Percentiles rank a stretch among this genome's conserved stretches.
Evolutionary conservation across 345 rosid genomes (phyloP).

Genomic region (Pseudoturritis turrita): DNA sequence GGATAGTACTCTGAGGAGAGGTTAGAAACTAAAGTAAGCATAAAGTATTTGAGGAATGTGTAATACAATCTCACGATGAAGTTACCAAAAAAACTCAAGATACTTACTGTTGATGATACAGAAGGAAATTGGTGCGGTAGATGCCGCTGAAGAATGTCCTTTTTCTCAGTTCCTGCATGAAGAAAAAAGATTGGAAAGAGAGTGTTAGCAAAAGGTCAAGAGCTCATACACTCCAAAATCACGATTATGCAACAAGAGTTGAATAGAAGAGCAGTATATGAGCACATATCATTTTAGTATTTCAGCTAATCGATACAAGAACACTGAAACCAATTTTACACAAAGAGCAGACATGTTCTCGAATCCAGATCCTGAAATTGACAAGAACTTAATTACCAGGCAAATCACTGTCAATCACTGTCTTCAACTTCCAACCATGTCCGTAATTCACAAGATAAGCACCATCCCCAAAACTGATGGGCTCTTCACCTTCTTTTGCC

Average conservation of each 20-base stretch:
- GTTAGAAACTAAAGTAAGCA: background rate
- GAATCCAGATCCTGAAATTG: conserved; percentile 3
- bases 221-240: background rate
- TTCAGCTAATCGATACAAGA: background rate
- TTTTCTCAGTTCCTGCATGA: conserved; percentile 33
- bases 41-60: background rate
- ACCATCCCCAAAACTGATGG: conserved; percentile 69
- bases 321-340: background rate
- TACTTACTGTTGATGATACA: background rate
- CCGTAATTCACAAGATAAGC: conserved; percentile 64
- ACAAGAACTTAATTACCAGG: conserved; percentile 25
- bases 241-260: background rate
- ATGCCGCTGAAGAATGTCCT: background rate
- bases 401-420: conserved; percentile 44
- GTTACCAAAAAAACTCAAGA: background rate
- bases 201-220: background rate
- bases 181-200: background rate
- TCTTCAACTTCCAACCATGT: conserved; percentile 58
- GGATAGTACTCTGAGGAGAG: background rate
- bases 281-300: background rate
- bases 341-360: background rate
- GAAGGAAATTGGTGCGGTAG: background rate
- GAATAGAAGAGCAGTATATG: background rate
- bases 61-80: background rate
- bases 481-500: conserved; percentile 60